Conservation (phyloP, 768 basidiomycete species). For the Cantharellus cinnabarinus region DNA sequence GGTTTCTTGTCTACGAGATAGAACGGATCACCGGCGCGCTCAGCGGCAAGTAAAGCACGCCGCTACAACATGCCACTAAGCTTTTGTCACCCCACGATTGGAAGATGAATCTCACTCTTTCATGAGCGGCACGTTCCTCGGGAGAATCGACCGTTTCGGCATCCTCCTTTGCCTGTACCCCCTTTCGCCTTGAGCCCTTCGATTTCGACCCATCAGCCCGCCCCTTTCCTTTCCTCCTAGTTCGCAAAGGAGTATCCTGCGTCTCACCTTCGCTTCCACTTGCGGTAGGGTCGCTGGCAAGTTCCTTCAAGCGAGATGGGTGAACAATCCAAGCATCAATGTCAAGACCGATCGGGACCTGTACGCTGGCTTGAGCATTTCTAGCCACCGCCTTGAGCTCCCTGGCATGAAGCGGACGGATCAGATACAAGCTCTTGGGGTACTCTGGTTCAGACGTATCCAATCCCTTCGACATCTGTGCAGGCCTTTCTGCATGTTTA, state of each 20-base stretch:
- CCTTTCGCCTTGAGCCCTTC: slow-evolving; percentile 16
- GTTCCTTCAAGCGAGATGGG: not conserved
- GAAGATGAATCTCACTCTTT: slow-evolving; percentile 23
- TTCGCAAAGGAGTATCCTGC: slow-evolving; percentile 19
- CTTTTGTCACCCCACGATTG: not conserved
- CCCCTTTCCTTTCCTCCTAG: slow-evolving; percentile 19
- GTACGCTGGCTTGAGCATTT: slow-evolving; percentile 62
- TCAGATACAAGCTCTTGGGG: slow-evolving; percentile 77
- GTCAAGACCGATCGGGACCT: slow-evolving; percentile 66
- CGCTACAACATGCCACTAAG: slow-evolving; percentile 25
- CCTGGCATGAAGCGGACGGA: slow-evolving; percentile 61
- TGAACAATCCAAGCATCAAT: slow-evolving; percentile 73
- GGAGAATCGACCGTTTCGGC: slow-evolving; percentile 21
- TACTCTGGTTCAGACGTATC: slow-evolving; percentile 30
- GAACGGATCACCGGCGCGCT: slow-evolving; percentile 73
- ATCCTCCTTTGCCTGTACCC: slow-evolving; percentile 29
- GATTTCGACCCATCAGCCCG: slow-evolving; percentile 21
- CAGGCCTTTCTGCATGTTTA: not conserved
- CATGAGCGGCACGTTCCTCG: slow-evolving; percentile 14
- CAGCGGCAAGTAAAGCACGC: slow-evolving; percentile 53
- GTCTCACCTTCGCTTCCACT: slow-evolving; percentile 14
- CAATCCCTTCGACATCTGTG: slow-evolving; percentile 13
- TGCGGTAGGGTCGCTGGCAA: not conserved
- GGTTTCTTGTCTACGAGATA: slow-evolving; percentile 42
- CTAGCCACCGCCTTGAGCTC: slow-evolving; percentile 72